Evolutionary conservation across 176 grass and related monocot species (phyloP).

Genomic region (Hsuehochloa calcarea): DNA sequence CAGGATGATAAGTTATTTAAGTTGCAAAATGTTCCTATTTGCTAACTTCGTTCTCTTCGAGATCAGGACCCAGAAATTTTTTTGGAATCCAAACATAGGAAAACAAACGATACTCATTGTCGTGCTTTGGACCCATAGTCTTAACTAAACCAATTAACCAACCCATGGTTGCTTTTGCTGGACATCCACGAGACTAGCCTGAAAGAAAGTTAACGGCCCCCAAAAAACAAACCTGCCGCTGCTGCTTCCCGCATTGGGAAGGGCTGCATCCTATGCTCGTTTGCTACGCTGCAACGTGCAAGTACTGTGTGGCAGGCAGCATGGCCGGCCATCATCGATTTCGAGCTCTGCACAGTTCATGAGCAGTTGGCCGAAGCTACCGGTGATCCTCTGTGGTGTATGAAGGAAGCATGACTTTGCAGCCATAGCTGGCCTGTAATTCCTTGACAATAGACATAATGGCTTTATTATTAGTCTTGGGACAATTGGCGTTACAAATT

Average conservation of each 20-base stretch:
- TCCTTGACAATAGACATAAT: too few relatives aligned
- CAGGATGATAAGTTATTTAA: not conserved
- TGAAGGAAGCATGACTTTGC: not conserved
- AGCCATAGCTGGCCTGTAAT: not conserved
- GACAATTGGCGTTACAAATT: not conserved
- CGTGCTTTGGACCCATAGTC: not conserved
- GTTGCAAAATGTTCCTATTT: not conserved
- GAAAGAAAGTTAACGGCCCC: not conserved
- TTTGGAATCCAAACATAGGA: conserved; percentile 15
- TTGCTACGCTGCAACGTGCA: conserved; percentile 3
- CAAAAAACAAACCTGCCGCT: not conserved
- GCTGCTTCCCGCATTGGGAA: not conserved
- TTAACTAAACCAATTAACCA: not conserved
- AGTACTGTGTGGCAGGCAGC: not conserved
- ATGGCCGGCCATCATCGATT: not conserved
- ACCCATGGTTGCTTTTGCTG: not conserved
- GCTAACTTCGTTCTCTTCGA: not conserved
- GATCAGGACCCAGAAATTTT: not conserved
- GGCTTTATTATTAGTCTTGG: too few relatives aligned
- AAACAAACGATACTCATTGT: conserved; percentile 11
- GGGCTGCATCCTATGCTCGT: conserved; percentile 10
- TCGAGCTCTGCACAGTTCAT: not conserved
- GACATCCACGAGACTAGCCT: not conserved
- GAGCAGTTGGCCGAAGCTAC: not conserved
- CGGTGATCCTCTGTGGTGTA: not conserved